A percentile compares a stretch with the other conserved stretches of the same genome.
phyloP scores from a whole-genome alignment of 176 grass and related monocot genomes.

The Ensete ventricosum region DNA sequence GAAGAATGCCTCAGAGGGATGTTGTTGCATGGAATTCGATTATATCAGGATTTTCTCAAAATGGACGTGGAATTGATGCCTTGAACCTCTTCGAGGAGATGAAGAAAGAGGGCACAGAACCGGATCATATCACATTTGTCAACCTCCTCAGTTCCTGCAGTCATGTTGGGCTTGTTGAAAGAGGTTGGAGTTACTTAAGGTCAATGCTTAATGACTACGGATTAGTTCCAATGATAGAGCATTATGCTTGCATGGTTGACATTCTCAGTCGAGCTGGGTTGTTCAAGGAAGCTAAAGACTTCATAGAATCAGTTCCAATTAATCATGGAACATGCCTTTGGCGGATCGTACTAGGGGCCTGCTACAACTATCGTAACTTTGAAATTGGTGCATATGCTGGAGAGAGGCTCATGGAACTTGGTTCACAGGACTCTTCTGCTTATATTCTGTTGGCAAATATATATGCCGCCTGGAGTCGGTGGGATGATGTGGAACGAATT shows the following conservation, averaged over 20 bases:
- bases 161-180: slow-evolving; percentile 69
- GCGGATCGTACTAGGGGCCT: slow-evolving; percentile 62
- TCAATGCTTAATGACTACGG: slow-evolving; percentile 50
- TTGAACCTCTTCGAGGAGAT: slow-evolving; percentile 65
- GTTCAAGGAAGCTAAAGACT: slow-evolving; percentile 54
- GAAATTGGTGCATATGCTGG: slow-evolving; percentile 58
- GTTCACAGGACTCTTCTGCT: slow-evolving; percentile 41
- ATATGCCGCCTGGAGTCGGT: slow-evolving; percentile 49
- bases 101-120: slow-evolving; percentile 45
- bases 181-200: slow-evolving; percentile 59
- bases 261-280: slow-evolving; percentile 52
- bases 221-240: slow-evolving; percentile 49
- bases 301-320: slow-evolving; percentile 55
- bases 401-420: slow-evolving; percentile 48
- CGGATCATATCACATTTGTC: slow-evolving; percentile 67
- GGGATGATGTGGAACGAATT: slow-evolving; percentile 59
- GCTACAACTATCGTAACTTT: slow-evolving; percentile 39
- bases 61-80: slow-evolving; percentile 47
- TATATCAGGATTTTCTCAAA: slow-evolving; percentile 74
- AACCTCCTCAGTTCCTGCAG: slow-evolving; percentile 64
- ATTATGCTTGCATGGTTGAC: slow-evolving; percentile 82
- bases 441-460: slow-evolving; percentile 78
- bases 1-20: slow-evolving; percentile 53
- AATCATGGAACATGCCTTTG: slow-evolving; percentile 67
- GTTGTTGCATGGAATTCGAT: slow-evolving; percentile 72